These are phyloP conservation scores for Datisca glomerata DNA, from an alignment of 306 rosid species.

Conservation along the genomic window DNA sequence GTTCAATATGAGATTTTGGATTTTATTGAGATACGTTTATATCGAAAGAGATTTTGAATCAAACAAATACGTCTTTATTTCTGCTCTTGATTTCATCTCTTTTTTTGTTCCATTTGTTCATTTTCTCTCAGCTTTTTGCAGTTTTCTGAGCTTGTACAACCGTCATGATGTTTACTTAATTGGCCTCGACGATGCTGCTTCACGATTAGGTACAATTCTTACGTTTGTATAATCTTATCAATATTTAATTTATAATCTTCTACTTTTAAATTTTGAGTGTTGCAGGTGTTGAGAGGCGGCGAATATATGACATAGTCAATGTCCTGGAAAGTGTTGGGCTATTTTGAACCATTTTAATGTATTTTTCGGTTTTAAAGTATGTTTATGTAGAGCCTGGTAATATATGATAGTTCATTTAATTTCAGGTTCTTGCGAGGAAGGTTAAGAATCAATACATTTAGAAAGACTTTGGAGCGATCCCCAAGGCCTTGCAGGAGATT, in stretches of 20 bases:
- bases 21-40: too few species aligned
- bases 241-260: neutral
- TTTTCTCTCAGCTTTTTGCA: slow-evolving; percentile 1
- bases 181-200: slow-evolving; percentile 86
- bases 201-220: slow-evolving; percentile 36
- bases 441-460: slow-evolving; percentile 86
- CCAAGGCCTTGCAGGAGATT: slow-evolving; percentile 44
- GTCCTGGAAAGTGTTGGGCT: slow-evolving; percentile 86
- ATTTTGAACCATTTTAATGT: slow-evolving; percentile 8
- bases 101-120: too few species aligned
- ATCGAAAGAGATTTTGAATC: too few species aligned
- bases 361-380: too few species aligned
- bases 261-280: neutral
- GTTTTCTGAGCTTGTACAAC: slow-evolving; percentile 67
- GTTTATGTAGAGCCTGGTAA: too few species aligned
- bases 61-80: too few species aligned
- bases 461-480: slow-evolving; percentile 77
- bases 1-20: too few species aligned
- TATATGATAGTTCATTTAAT: neutral
- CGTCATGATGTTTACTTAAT: slow-evolving; percentile 42
- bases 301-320: slow-evolving; percentile 89
- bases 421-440: slow-evolving; percentile 35
- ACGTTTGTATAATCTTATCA: neutral
- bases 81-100: too few species aligned
- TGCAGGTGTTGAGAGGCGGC: slow-evolving; percentile 74